Evolutionary conservation across 495 filamentous ascomycete genomes (phyloP).

Genomic region (Hypoxylon fuscum): DNA sequence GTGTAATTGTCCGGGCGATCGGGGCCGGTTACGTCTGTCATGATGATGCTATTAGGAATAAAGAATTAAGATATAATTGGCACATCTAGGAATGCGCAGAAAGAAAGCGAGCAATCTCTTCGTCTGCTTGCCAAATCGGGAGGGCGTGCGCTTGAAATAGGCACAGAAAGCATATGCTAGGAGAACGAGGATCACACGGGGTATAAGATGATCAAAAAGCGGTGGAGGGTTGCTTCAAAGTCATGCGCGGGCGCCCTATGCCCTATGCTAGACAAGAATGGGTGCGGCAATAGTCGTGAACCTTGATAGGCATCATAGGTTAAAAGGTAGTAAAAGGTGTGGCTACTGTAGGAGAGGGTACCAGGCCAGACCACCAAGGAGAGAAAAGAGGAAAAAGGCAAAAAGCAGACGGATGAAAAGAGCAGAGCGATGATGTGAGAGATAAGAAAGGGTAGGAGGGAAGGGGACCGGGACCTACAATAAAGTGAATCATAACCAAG

Average conservation of each 20-base stretch:
- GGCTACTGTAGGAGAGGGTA: not conserved
- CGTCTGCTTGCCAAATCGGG: slow-evolving; percentile 11
- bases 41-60: slow-evolving; percentile 34
- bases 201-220: slow-evolving; percentile 10
- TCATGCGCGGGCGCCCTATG: slow-evolving; percentile 24
- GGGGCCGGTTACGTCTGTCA: slow-evolving; percentile 34
- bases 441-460: slow-evolving; percentile 17
- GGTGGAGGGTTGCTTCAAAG: slow-evolving; percentile 8
- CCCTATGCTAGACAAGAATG: slow-evolving; percentile 16
- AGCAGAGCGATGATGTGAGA: slow-evolving; percentile 12
- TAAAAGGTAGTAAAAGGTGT: not conserved
- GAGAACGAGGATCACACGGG: slow-evolving; percentile 9
- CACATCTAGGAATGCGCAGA: slow-evolving; percentile 19
- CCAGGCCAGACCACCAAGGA: not conserved
- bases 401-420: slow-evolving; percentile 15
- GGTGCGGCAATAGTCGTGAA: slow-evolving; percentile 12
- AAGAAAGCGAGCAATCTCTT: slow-evolving; percentile 7
- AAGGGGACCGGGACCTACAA: slow-evolving; percentile 27
- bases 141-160: slow-evolving; percentile 17
- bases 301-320: slow-evolving; percentile 25
- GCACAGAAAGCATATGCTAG: slow-evolving; percentile 9
- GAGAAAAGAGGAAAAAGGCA: slow-evolving; percentile 2
- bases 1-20: slow-evolving; percentile 43
- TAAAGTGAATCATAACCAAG: slow-evolving; percentile 40
- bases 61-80: slow-evolving; percentile 33